These are phyloP conservation scores for Lumnitzera littorea DNA, from an alignment of 345 rosid species.

Conservation along the genomic window DNA sequence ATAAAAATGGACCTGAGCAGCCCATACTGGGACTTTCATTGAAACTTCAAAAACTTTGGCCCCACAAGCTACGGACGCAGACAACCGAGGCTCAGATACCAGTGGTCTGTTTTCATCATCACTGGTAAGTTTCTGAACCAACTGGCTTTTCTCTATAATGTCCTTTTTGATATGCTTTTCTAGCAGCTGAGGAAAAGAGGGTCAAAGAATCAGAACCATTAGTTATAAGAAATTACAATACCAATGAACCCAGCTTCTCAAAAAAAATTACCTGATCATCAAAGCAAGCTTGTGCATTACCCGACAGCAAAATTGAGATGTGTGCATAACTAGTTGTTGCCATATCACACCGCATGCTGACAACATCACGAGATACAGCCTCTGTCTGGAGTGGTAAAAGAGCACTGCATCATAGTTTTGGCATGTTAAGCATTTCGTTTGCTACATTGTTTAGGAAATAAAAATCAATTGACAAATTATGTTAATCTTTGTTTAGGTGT, in stretches of 20 bases:
- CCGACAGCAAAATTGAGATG: slow-evolving; percentile 41
- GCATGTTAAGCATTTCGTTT: slow-evolving; percentile 5
- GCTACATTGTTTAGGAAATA: no score
- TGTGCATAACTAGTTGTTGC: slow-evolving; percentile 39
- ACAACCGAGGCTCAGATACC: slow-evolving; percentile 31
- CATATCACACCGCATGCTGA: slow-evolving; percentile 49
- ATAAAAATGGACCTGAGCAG: slow-evolving; percentile 31
- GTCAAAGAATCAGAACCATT: slow-evolving; percentile 1
- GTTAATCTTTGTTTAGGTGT: no score
- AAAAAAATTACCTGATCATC: slow-evolving; percentile 32
- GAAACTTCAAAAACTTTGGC: slow-evolving; percentile 45
- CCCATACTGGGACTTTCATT: slow-evolving; percentile 44
- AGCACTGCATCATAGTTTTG: slow-evolving; percentile 23
- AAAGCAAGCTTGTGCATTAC: slow-evolving; percentile 46
- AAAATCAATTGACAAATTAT: no score
- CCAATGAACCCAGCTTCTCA: background rate
- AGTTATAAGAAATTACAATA: background rate
- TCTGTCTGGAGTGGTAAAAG: slow-evolving; percentile 46
- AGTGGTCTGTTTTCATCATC: slow-evolving; percentile 23
- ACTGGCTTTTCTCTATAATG: slow-evolving; percentile 27
- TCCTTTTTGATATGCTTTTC: slow-evolving; percentile 45
- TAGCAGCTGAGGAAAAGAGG: slow-evolving; percentile 23
- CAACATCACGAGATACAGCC: slow-evolving; percentile 42
- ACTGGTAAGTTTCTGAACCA: slow-evolving; percentile 19
- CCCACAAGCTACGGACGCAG: slow-evolving; percentile 45